Evolutionary conservation across 495 filamentous ascomycete genomes (phyloP).

Genomic region (Hyaloscypha hepaticicola): DNA sequence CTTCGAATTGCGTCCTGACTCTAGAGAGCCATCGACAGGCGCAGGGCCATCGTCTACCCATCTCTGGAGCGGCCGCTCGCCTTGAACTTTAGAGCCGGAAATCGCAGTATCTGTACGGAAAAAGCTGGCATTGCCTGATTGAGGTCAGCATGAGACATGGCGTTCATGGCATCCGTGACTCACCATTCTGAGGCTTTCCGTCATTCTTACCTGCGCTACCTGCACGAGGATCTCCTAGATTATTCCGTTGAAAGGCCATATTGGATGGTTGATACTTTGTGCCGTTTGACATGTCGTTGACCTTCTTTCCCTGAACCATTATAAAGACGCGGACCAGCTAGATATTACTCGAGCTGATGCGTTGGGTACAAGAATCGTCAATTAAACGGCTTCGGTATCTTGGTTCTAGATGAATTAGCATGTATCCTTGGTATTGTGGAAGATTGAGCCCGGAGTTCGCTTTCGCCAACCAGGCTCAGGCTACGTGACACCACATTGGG

Average conservation of each 20-base stretch:
- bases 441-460: background rate
- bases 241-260: conserved; percentile 79
- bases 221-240: conserved; percentile 66
- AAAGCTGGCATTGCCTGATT: conserved; percentile 28
- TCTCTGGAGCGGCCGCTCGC: conserved; percentile 75
- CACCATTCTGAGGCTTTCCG: conserved; percentile 72
- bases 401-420: background rate
- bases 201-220: conserved; percentile 40
- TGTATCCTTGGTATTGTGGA: background rate
- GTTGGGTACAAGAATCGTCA: conserved; percentile 36
- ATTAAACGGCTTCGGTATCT: conserved; percentile 13
- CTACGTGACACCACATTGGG: background rate
- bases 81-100: conserved; percentile 64
- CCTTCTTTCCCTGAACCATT: conserved; percentile 33
- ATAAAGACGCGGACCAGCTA: conserved; percentile 36
- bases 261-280: conserved; percentile 38
- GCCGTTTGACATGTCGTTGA: conserved; percentile 40
- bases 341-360: conserved; percentile 5
- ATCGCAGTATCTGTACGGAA: conserved; percentile 92
- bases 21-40: conserved; percentile 68
- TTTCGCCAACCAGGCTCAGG: background rate
- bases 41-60: conserved; percentile 72
- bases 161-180: conserved; percentile 2
- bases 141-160: conserved; percentile 3
- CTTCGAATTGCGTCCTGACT: conserved; percentile 41